Base-by-base conservation (phyloP, 73 alveolate genomes). In the Uronychia setigera region DNA sequence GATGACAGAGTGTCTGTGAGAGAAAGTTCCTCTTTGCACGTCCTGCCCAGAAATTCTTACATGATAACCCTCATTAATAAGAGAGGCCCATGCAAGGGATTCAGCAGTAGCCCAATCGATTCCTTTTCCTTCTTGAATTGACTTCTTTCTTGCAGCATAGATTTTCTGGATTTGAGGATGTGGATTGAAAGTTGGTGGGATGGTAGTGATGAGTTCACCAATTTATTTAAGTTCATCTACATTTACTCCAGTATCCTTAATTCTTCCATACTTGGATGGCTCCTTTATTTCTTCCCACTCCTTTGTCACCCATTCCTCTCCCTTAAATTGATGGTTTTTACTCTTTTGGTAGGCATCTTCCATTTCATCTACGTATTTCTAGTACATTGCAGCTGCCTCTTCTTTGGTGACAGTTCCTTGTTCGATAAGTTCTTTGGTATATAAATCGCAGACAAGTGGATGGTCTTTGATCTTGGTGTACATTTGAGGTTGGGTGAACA, bases 41-140 rank as follows among this genome's bases (percentile, higher is more conserved):
- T 97, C 99, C 84, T 97, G 91, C 30, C 99, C 99, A 1, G 98
- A 96, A 58, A 97, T 60, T 67, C 98, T 87, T 28, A 93, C 95
- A 74, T 87, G 90, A 86, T 78, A 88, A 34, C 95, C 98, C 88
- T 96, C 99, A 75, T 88, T 78, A 27, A 96, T 93, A 26, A 97
- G 88, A 31, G 98, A 81, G 33, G 98, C 99, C 67, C 93, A 97
- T 80, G 99, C 99, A 59, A 97, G 85, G 30, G 98, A 98, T 80
- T 97, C 99, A 25, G 98, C 99, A 1, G 98, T 94, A 34, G 96
- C 99, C 97, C 98, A 96, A 79, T 96, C 99, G 77, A 97, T 92
- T 31, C 97, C 96, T 80, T 95, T 89, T 11, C 99, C 99, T 13
- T 78, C 91, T 83, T 92, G 94, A 29, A 97, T 74, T 29, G 96